Percentiles rank a stretch among this genome's conserved stretches.
Conservation (phyloP, 345 rosid species). For the Mercurialis annua region DNA sequence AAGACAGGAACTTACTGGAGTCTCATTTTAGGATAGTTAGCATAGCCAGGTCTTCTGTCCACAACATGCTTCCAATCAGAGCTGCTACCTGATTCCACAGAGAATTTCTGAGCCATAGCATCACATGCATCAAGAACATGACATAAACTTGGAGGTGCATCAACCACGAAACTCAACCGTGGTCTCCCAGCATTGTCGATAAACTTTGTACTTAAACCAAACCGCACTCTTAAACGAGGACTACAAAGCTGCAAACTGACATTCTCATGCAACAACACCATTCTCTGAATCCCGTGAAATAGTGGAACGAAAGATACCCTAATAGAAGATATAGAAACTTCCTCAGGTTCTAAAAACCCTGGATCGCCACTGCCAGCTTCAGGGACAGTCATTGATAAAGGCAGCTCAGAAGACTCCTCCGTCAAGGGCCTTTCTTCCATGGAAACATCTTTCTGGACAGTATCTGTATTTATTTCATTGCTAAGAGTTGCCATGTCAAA, state of each 20-base stretch:
- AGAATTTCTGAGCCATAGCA: conserved; percentile 36
- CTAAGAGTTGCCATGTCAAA: conserved; percentile 51
- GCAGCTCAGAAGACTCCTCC: conserved; percentile 28
- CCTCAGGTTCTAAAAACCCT: conserved; percentile 50
- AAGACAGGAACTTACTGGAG: conserved; percentile 55
- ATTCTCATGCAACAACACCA: conserved; percentile 42
- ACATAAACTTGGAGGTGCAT: conserved; percentile 48
- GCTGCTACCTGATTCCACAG: conserved; percentile 46
- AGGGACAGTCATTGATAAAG: conserved; percentile 26
- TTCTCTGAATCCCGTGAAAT: conserved; percentile 44
- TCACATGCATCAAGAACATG: conserved; percentile 64
- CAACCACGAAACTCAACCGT: conserved; percentile 63
- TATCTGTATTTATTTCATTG: conserved; percentile 35
- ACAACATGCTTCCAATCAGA: conserved; percentile 69
- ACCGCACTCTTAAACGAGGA: conserved; percentile 48
- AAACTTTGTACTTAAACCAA: conserved; percentile 55
- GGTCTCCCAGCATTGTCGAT: conserved; percentile 53
- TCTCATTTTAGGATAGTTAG: conserved; percentile 50
- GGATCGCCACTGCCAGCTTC: conserved; percentile 40
- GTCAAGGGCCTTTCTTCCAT: conserved; percentile 49
- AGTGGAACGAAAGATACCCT: conserved; percentile 46
- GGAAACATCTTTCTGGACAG: conserved; percentile 41
- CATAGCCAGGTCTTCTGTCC: conserved; percentile 30
- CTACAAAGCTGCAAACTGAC: conserved; percentile 55
- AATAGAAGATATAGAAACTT: conserved; percentile 47